These are phyloP conservation scores for Pseudogymnoascus sp. DNA, from an alignment of 2,329 filamentous ascomycete species.

Conservation along the genomic window DNA sequence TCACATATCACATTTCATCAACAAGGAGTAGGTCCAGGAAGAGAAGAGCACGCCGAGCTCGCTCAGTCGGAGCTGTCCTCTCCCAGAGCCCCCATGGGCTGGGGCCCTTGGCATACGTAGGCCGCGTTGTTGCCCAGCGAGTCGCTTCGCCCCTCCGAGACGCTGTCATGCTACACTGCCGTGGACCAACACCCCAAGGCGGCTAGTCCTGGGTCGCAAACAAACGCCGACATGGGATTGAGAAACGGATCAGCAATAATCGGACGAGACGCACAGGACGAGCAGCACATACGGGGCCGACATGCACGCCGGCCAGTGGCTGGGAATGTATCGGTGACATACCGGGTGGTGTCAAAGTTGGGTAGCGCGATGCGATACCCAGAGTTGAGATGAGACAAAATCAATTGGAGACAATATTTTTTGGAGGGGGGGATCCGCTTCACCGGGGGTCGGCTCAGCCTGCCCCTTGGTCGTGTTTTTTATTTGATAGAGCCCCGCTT, in stretches of 20 bases:
- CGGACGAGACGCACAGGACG: background rate
- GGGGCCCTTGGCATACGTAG: background rate
- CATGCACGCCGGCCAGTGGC: background rate
- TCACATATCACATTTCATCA: background rate
- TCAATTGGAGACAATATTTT: background rate
- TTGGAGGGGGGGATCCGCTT: background rate
- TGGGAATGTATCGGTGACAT: constrained; percentile 1
- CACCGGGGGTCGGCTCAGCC: background rate
- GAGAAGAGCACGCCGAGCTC: background rate
- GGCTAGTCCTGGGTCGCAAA: background rate
- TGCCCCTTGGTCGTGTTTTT: background rate
- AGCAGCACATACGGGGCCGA: background rate
- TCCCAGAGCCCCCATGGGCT: background rate
- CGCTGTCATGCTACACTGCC: background rate
- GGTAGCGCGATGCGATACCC: background rate
- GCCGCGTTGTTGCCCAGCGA: background rate
- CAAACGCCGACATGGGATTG: background rate
- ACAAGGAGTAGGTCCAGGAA: background rate
- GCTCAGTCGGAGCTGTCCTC: background rate
- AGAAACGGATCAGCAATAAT: background rate
- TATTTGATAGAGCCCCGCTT: background rate
- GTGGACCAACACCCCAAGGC: constrained; percentile 2
- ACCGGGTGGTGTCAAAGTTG: background rate
- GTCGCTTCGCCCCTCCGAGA: background rate
- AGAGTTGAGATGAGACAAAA: constrained; percentile 4